Conservation (phyloP, 192 early-diverging fungal genomes). For the Cladochytrium replicatum region DNA sequence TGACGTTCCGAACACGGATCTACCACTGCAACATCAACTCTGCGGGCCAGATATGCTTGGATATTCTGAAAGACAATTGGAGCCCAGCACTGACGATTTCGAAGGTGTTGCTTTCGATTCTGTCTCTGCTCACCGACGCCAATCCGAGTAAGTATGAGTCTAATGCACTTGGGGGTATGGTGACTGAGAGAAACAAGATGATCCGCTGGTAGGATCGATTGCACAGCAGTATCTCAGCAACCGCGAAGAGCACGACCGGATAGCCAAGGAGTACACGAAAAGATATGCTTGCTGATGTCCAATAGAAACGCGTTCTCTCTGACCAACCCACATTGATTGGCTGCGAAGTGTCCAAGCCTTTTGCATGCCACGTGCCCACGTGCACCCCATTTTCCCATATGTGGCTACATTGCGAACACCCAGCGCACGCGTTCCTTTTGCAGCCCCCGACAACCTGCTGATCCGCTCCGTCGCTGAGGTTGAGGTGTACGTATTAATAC, state of each 20-base stretch:
- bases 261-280: constrained; percentile 88
- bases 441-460: too few relatives aligned
- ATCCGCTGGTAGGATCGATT: constrained; percentile 86
- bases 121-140: constrained; percentile 85
- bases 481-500: too few relatives aligned
- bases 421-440: too few relatives aligned
- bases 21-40: constrained; percentile 97
- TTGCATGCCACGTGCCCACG: too few relatives aligned
- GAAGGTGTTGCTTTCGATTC: constrained; percentile 91
- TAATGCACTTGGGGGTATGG: background rate
- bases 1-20: constrained; percentile 83
- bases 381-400: too few relatives aligned
- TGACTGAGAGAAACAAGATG: constrained; percentile 38
- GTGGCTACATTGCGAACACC: too few relatives aligned
- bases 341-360: too few relatives aligned
- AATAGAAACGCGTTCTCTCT: too few relatives aligned
- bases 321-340: too few relatives aligned
- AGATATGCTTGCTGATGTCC: constrained; percentile 40
- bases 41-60: constrained; percentile 84
- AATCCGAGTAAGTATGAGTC: constrained; percentile 70
- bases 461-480: too few relatives aligned
- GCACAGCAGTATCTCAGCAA: constrained; percentile 79
- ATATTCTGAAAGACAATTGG: constrained; percentile 97
- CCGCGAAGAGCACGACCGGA: constrained; percentile 76
- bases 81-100: constrained; percentile 89